Percentiles rank a stretch among this genome's conserved stretches.
phyloP scores from a whole-genome alignment of 805 yeast genomes.

The Schwanniomyces polymorphus region DNA sequence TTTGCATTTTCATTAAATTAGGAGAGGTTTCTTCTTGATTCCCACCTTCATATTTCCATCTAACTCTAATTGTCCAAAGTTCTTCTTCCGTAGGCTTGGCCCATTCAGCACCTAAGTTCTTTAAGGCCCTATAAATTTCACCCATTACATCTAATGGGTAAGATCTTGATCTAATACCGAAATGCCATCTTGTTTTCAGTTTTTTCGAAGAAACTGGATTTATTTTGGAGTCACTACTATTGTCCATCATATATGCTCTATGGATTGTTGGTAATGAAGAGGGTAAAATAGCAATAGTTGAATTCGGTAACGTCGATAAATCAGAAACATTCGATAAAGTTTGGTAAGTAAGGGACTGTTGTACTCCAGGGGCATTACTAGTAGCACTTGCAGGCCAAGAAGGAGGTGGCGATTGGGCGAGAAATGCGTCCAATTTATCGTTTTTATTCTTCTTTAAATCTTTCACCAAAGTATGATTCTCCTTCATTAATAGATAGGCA shows the following conservation, averaged over 20 bases:
- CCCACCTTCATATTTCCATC: conserved; percentile 78
- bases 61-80: conserved; percentile 91
- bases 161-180: conserved; percentile 93
- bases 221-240: conserved; percentile 26
- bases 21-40: conserved; percentile 45
- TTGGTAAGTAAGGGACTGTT: conserved; percentile 46
- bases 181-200: conserved; percentile 96
- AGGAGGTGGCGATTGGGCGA: conserved; percentile 64
- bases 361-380: conserved; percentile 42
- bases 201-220: conserved; percentile 70
- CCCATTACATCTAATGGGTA: conserved; percentile 99
- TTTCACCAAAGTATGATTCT: conserved; percentile 68
- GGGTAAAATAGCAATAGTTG: conserved; percentile 90
- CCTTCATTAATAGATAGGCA: conserved; percentile 80
- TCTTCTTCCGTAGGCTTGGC: conserved; percentile 93
- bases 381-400: conserved; percentile 32
- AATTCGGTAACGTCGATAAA: conserved; percentile 56
- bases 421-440: conserved; percentile 57
- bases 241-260: conserved; percentile 83
- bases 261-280: conserved; percentile 93
- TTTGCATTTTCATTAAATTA: conserved; percentile 94
- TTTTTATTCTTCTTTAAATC: conserved; percentile 56
- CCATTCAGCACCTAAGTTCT: conserved; percentile 96
- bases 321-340: conserved; percentile 48
- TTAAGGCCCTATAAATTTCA: conserved; percentile 91